Evolutionary conservation across 2,329 filamentous ascomycete genomes (phyloP), one percentile per base, ranked within the genome.

Genomic region (Aureobasidium sp.): DNA sequence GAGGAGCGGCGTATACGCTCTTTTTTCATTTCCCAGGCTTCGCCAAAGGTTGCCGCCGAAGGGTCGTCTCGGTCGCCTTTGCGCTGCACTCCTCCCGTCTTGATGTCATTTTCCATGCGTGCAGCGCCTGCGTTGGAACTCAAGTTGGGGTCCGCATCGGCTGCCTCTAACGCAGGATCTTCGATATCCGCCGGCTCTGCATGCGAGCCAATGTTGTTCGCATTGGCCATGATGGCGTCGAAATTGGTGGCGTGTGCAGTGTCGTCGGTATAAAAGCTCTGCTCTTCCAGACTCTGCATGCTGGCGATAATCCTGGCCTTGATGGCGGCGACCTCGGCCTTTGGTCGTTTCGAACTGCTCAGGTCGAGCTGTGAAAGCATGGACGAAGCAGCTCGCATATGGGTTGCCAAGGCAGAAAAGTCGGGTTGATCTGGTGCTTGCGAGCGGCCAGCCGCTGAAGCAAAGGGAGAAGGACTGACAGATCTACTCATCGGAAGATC

Each of bases 101-200:
- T 93, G 73, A 91, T 84, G 71, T 94, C 90, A 71, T 94, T 94
- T 72, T 94, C 90, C 90, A 94, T 94, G 62, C 90, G 83, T 61
- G 89, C 90, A 59, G 88, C 86, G 63, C 90, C 90, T 11, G 89
- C 89, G 63, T 84, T 88, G 15, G 85, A 81, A 67, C 89, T 89
- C 63, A 87, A 79, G 29, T 68, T 70, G 3, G 71, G 73, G 56
- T 75, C 73, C 1, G 77, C 68, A 2, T 70, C 67, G 2, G 79
- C 74, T 4, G 73, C 67, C 3, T 75, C 69, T 22, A 76, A 44
- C 9, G 67, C 74, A 8, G 67, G 64, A 15, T 82, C 84, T 51
- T 86, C 83, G 3, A 86, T 74, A 63, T 84, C 81, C 29, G 82
- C 77, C 1, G 78, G 73, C 8, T 77, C 78, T 17, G 77, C 75